Percentiles rank a stretch among this genome's conserved stretches.
Evolutionary conservation across 805 yeast species (phyloP).

Genomic region (Starmera amethionina): DNA sequence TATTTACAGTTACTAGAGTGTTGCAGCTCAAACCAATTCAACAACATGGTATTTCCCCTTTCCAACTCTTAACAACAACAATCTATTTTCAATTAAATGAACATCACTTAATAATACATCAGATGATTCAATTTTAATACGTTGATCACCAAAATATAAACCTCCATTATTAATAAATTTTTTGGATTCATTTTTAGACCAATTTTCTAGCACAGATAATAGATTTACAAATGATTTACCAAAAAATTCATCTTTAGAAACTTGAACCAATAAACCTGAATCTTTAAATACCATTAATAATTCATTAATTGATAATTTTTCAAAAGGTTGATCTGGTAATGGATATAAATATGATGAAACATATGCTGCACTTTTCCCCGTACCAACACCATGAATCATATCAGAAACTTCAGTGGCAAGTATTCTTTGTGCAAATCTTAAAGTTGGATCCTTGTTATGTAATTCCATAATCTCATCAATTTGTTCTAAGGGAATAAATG

Average conservation of each 20-base stretch:
- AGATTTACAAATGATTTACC: slow-evolving; percentile 39
- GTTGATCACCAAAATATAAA: slow-evolving; percentile 55
- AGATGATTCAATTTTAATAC: slow-evolving; percentile 43
- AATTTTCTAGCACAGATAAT: slow-evolving; percentile 36
- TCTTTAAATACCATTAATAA: slow-evolving; percentile 45
- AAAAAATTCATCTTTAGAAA: slow-evolving; percentile 26
- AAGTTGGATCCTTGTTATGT: slow-evolving; percentile 52
- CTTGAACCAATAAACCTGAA: slow-evolving; percentile 41
- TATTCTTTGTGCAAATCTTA: slow-evolving; percentile 61
- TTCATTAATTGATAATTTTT: slow-evolving; percentile 36
- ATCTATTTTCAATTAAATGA: slow-evolving; percentile 45
- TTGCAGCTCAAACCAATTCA: slow-evolving; percentile 16
- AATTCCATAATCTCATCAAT: slow-evolving; percentile 42
- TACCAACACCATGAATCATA: slow-evolving; percentile 75
- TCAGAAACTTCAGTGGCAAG: slow-evolving; percentile 84
- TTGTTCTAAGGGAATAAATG: slow-evolving; percentile 57
- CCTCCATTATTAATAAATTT: slow-evolving; percentile 62
- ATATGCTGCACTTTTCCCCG: slow-evolving; percentile 56
- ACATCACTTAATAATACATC: slow-evolving; percentile 36
- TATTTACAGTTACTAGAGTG: background rate
- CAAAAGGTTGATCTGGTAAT: slow-evolving; percentile 37
- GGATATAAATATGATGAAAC: slow-evolving; percentile 64
- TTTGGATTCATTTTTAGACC: slow-evolving; percentile 48
- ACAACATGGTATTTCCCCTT: slow-evolving; percentile 57
- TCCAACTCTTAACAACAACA: slow-evolving; percentile 66